Percentiles rank a stretch among this genome's conserved stretches.
These are phyloP conservation scores for Santalum album DNA, from an alignment of 164 flowering plant genomes.

Conservation along the genomic window DNA sequence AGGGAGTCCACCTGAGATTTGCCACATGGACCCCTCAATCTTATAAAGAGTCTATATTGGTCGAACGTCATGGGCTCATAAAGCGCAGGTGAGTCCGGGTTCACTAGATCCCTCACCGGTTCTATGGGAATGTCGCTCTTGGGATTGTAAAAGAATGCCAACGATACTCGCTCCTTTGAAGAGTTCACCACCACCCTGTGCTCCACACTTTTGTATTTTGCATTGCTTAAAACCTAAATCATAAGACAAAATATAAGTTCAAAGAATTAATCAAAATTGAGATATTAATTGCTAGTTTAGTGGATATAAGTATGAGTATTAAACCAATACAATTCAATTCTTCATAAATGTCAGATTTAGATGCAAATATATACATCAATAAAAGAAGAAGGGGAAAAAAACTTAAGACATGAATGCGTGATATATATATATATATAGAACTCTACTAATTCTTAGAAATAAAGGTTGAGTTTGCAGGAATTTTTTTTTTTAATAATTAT, in stretches of 20 bases:
- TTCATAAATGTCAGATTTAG: too few relatives aligned
- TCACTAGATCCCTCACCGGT: slow-evolving; percentile 40
- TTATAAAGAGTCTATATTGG: slow-evolving; percentile 54
- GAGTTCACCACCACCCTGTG: slow-evolving; percentile 64
- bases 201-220: slow-evolving; percentile 60
- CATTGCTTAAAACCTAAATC: slow-evolving; percentile 58
- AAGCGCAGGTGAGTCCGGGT: slow-evolving; percentile 34
- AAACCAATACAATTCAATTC: too few relatives aligned
- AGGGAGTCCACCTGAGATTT: slow-evolving; percentile 58
- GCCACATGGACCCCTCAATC: slow-evolving; percentile 51
- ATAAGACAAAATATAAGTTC: not conserved
- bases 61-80: slow-evolving; percentile 58
- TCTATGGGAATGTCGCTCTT: slow-evolving; percentile 45
- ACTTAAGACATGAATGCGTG: too few relatives aligned
- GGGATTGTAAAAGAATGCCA: slow-evolving; percentile 72
- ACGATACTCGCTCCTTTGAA: slow-evolving; percentile 35
- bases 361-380: too few relatives aligned
- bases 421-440: too few relatives aligned
- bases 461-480: too few relatives aligned
- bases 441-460: too few relatives aligned
- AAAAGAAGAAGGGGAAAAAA: too few relatives aligned
- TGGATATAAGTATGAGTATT: too few relatives aligned
- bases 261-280: too few relatives aligned
- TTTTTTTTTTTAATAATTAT: too few relatives aligned
- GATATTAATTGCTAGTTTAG: too few relatives aligned